Base-by-base conservation (phyloP, 2,329 filamentous ascomycete genomes). In the Fusarium equiseti region DNA sequence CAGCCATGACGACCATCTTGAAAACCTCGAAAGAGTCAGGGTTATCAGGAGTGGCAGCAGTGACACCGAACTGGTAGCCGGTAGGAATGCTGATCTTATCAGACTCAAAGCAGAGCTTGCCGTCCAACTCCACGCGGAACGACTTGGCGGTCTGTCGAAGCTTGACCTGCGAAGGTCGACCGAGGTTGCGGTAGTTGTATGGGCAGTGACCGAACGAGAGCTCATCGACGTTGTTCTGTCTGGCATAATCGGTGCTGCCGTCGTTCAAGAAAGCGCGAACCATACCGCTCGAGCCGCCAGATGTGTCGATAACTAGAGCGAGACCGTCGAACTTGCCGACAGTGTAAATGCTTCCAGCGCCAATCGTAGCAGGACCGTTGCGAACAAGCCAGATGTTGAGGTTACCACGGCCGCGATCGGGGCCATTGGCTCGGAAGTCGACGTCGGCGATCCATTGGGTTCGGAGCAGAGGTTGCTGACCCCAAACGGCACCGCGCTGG, bases 21-120 rank as follows among this genome's bases (percentile, higher is more conserved):
- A 95, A 96, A 72, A 97, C 81, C 81, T 99, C 96, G 76, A 98
- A 97, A 8, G 94, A 97, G 82, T 99, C 96, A 1, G 96, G 94
- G 75, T 90, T 95, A 73, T 98, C 95, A 31, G 93, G 92, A 5
- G 93, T 95, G 18, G 93, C 92, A 44, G 95, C 96, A 15, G 92
- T 94, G 73, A 99, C 83, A 75, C 96, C 96, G 72, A 97, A 93
- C 78, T 88, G 88, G 83, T 98, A 97, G 72, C 93, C 93, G 3
- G 86, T 75, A 5, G 95, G 96, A 26, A 99, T 87, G 66, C 84
- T 85, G 76, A 98, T 87, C 84, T 93, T 92, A 80, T 90, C 84
- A 55, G 90, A 95, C 77, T 93, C 89, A 82, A 99, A 98, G 84
- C 96, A 99, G 43, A 88, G 83, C 56, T 87, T 85, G 63, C 91